Base-by-base conservation (phyloP, 306 rosid species). In the Fagus sylvatica region DNA sequence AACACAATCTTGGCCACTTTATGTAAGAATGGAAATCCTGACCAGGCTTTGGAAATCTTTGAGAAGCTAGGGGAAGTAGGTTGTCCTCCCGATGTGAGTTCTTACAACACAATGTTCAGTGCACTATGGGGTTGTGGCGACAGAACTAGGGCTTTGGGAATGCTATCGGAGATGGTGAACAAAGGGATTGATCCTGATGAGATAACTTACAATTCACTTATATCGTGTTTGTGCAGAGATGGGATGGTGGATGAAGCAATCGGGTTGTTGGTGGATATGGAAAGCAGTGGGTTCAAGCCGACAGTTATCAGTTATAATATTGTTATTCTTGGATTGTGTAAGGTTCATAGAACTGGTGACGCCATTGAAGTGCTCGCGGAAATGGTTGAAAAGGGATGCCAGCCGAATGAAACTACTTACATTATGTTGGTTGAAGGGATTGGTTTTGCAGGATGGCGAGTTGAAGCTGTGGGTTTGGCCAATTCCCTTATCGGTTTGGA, bases 181-280 rank as follows among this genome's bases (percentile, higher is more conserved):
- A 89, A 86, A 10, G 85, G 84, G 28, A 82, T 90, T 51, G 89
- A 80, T 37, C 93, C 98, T 4, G 97, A 94, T 39, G 84, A 72
- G 77, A 86, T 92, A 60, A 94, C 98, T 0, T 94, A 94, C 43
- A 90, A 90, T 73, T 88, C 93, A 2, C 95, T 94, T 4, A 84
- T 94, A 71, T 90, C 95, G 3, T 85, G 89, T 60, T 87, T 94
- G 89, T 94, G 98, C 83, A 89, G 98, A 83, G 97, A 94, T 72
- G 91, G 95, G 68, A 72, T 94, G 92, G 94, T 92, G 72, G 80
- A 88, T 60, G 88, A 89, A 88, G 98, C 97, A 16, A 84, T 92
- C 33, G 93, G 88, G 71, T 80, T 94, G 90, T 80, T 92, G 78
- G 81, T 84, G 69, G 97, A 90, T 80, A 89, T 94, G 97, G 92